Percentiles rank a stretch among this genome's conserved stretches.
Conservation (phyloP, 352 stramenopile species). For the Globisporangium sylvaticum region DNA sequence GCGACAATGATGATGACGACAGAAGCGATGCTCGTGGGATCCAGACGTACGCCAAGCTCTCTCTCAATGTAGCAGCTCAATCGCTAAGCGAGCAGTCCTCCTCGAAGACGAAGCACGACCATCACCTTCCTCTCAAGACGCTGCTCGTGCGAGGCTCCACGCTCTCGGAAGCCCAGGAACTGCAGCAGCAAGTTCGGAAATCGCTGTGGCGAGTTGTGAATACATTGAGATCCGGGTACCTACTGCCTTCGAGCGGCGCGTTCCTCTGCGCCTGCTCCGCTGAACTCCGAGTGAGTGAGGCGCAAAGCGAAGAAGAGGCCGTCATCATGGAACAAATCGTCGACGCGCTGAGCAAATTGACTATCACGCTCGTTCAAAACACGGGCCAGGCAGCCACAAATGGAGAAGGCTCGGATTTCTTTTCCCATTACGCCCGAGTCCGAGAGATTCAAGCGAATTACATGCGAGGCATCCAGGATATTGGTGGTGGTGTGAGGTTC, state of each 20-base stretch:
- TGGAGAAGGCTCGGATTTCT: neutral
- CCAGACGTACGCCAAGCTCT: neutral
- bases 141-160: slow-evolving; percentile 10
- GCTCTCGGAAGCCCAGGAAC: neutral
- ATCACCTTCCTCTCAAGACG: slow-evolving; percentile 4
- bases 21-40: neutral
- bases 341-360: slow-evolving; percentile 9
- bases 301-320: neutral
- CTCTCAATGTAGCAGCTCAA: neutral
- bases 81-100: neutral
- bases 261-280: slow-evolving; percentile 11
- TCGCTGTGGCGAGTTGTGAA: slow-evolving; percentile 1
- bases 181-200: slow-evolving; percentile 6
- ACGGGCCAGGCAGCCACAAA: neutral
- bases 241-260: slow-evolving; percentile 14
- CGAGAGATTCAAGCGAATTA: slow-evolving; percentile 8
- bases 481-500: slow-evolving; percentile 11
- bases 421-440: neutral
- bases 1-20: neutral
- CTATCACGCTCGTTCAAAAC: slow-evolving; percentile 10
- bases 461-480: slow-evolving; percentile 1
- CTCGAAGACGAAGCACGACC: neutral
- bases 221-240: neutral
- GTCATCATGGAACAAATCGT: neutral
- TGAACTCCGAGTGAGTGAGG: neutral